These are phyloP conservation scores for Vicia villosa DNA, from an alignment of 306 rosid species.

Conservation along the genomic window DNA sequence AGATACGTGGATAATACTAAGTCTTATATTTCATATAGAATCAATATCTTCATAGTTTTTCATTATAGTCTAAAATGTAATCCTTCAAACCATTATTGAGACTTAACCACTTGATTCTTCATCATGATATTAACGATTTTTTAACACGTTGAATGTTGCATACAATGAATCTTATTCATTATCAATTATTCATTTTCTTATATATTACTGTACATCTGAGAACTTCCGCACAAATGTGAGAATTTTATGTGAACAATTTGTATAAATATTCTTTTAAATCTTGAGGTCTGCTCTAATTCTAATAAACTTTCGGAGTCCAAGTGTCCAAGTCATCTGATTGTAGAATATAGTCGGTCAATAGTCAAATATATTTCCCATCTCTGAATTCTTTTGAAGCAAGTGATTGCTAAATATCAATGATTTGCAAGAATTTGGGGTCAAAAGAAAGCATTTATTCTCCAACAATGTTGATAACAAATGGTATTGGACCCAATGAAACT, in stretches of 20 bases:
- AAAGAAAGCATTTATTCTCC: conserved; percentile 42
- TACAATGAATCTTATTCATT: not conserved
- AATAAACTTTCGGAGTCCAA: too few species aligned
- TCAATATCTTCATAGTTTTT: conserved; percentile 2
- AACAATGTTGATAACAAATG: conserved; percentile 43
- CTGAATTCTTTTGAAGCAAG: not conserved
- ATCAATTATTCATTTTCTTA: not conserved
- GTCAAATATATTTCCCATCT: not conserved
- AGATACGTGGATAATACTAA: conserved; percentile 26
- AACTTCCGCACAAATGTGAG: too few species aligned
- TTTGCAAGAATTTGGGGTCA: conserved; percentile 20
- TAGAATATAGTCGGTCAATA: not conserved
- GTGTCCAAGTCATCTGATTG: not conserved
- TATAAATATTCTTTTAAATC: too few species aligned
- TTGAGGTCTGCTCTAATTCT: too few species aligned
- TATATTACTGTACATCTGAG: too few species aligned
- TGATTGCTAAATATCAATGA: conserved; percentile 1
- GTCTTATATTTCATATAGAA: conserved; percentile 3
- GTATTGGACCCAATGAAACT: conserved; percentile 44
- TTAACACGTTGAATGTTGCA: not conserved
- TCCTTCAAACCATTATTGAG: conserved; percentile 1
- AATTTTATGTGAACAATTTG: too few species aligned
- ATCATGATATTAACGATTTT: conserved; percentile 5
- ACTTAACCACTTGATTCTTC: conserved; percentile 11
- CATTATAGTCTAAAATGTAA: conserved; percentile 12